Conservation (phyloP, 176 grass and related monocot species). For the Dendrocalamus sinicus region DNA sequence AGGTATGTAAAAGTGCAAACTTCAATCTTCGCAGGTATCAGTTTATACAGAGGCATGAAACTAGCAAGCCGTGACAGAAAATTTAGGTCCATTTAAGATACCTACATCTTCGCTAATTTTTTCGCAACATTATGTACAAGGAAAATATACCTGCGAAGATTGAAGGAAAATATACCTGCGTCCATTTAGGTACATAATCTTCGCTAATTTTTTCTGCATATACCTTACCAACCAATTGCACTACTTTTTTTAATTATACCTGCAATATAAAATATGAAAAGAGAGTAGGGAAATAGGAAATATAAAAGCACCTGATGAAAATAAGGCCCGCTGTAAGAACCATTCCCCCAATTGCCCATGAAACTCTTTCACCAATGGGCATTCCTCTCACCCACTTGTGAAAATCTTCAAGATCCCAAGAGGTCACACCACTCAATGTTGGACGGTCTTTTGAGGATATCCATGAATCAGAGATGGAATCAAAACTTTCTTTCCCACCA, state of each 20-base stretch:
- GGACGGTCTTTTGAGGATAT: conserved; percentile 56
- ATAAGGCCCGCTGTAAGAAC: too few relatives aligned
- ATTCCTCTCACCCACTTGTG: conserved; percentile 33
- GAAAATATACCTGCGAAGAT: too few relatives aligned
- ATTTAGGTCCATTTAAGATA: too few relatives aligned
- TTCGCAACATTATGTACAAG: too few relatives aligned
- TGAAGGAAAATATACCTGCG: too few relatives aligned
- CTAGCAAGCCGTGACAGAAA: conserved; percentile 21
- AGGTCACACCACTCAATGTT: conserved; percentile 44
- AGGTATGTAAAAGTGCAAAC: conserved; percentile 12
- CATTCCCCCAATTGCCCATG: neutral
- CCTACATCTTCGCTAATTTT: too few relatives aligned
- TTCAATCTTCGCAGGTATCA: conserved; percentile 3
- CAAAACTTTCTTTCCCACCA: conserved; percentile 87
- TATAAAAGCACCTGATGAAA: too few relatives aligned
- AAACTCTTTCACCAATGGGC: too few relatives aligned
- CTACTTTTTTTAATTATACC: neutral
- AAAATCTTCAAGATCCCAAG: conserved; percentile 61
- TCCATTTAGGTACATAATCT: too few relatives aligned
- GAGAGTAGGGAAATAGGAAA: too few relatives aligned
- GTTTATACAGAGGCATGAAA: conserved; percentile 1
- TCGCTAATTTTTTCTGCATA: neutral
- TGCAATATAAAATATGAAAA: too few relatives aligned
- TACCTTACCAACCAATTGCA: neutral
- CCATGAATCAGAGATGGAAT: conserved; percentile 81